phyloP scores from a whole-genome alignment of 2,329 filamentous ascomycete species.

The Dothidotthia symphoricarpi region DNA sequence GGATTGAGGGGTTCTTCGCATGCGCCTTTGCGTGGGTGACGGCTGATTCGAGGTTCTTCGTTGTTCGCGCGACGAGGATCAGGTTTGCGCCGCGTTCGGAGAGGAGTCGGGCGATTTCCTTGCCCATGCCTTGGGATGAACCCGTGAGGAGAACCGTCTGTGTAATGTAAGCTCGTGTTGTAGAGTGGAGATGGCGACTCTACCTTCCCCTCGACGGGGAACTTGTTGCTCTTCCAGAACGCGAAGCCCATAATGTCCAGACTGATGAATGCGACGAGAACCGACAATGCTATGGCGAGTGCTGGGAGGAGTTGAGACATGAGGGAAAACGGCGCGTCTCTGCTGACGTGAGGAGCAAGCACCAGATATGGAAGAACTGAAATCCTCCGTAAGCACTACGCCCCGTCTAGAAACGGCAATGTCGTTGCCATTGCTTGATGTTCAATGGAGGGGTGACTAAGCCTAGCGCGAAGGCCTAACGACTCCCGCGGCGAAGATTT shows the following conservation, averaged over 20 bases:
- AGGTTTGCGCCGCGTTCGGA: constrained; percentile 82
- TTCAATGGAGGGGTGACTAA: not conserved
- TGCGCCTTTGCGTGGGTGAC: constrained; percentile 65
- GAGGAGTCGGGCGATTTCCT: constrained; percentile 69
- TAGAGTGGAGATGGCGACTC: constrained; percentile 11
- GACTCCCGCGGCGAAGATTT: constrained; percentile 29
- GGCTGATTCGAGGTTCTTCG: constrained; percentile 69
- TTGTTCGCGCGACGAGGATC: constrained; percentile 77
- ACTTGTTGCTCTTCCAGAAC: constrained; percentile 63
- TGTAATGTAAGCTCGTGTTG: not conserved
- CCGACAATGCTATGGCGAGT: constrained; percentile 36
- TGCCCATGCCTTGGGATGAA: constrained; percentile 89
- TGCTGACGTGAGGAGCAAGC: not conserved
- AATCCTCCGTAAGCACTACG: constrained; percentile 8
- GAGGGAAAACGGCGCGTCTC: constrained; percentile 26
- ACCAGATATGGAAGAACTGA: not conserved
- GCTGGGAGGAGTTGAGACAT: constrained; percentile 42
- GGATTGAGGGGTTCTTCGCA: constrained; percentile 63
- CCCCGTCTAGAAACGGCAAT: not conserved
- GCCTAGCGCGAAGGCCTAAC: constrained; percentile 2
- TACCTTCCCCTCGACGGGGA: constrained; percentile 83
- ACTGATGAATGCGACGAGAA: constrained; percentile 41
- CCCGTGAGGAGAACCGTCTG: constrained; percentile 89
- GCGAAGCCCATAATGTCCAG: constrained; percentile 66
- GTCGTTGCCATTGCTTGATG: constrained; percentile 1